Percentiles rank a stretch among this genome's conserved stretches.
Conservation (phyloP, 2,329 filamentous ascomycete species). For the Botrytis paeoniae region DNA sequence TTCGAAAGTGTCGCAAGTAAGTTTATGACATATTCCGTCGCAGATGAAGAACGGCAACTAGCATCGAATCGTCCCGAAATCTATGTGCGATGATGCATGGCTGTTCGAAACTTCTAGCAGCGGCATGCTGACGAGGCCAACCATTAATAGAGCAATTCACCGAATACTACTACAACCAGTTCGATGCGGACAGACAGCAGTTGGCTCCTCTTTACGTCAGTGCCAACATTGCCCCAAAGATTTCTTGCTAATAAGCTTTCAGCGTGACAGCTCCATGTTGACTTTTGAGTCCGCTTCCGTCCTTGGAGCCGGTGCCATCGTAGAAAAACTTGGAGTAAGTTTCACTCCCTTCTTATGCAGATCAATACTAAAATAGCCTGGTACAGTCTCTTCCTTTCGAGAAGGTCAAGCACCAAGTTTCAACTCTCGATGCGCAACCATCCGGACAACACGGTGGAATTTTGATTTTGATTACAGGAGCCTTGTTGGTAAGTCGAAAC, state of each 20-base stretch:
- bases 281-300: conserved; percentile 77
- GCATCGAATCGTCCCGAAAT: not conserved
- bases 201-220: conserved; percentile 79
- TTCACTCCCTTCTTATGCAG: not conserved
- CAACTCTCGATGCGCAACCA: conserved; percentile 82
- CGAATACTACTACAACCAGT: conserved; percentile 84
- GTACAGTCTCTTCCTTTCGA: conserved; percentile 71
- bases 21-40: conserved; percentile 22
- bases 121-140: conserved; percentile 25
- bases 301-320: conserved; percentile 63
- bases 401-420: conserved; percentile 74
- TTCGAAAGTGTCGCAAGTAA: conserved; percentile 44
- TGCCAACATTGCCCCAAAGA: conserved; percentile 18
- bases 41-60: not conserved
- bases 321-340: conserved; percentile 77
- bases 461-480: conserved; percentile 84
- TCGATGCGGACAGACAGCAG: conserved; percentile 67
- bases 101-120: conserved; percentile 10
- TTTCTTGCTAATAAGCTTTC: conserved; percentile 29
- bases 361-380: conserved; percentile 19
- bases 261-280: conserved; percentile 86
- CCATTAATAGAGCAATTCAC: conserved; percentile 73
- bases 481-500: conserved; percentile 64
- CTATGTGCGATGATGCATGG: not conserved
- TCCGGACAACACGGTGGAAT: conserved; percentile 65